Evolutionary conservation across 2,329 filamentous ascomycete genomes (phyloP), one percentile per base, ranked within the genome.

Genomic region (Diaporthe sp.): DNA sequence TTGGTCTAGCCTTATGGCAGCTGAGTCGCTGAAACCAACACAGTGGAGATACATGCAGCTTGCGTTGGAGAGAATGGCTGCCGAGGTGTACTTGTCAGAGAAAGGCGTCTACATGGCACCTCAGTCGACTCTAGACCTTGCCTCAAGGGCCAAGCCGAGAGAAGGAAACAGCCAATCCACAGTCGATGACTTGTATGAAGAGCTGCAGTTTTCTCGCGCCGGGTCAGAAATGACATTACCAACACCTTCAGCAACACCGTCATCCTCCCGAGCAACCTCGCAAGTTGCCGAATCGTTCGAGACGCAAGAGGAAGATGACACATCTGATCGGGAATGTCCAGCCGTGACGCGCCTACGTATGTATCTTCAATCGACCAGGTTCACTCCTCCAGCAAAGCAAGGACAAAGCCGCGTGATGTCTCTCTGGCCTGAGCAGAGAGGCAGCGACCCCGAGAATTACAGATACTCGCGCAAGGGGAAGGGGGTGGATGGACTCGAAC

Each of bases 401-500:
- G 79, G 77, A 10, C 78, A 79, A 53, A 78, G 80, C n/a, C 79
- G 79, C 15, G 70, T 85, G 25, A 73, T 85, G 4, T 79, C 81
- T 1, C 80, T 84, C 57, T 86, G 84, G 84, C 80, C 80, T 25
- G 79, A 80, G n/a, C 75, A 77, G 9, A 80, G 81, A 22, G 82
- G 82, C n/a, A 75, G 71, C 31, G 80, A 85, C 75, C 84, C 84
- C 19, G 73, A 76, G 5, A 70, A 80, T 25, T 85, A 83, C 77
- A 77, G 75, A 4, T 85, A 81, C 79, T 78, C 72, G 61, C 79
- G 76, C 12, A 44, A 37, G 12, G 61, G 61, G 2, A 74, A 73
- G 61, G 62, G 28, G 12, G 34, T 53, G 13, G 73, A 75, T 34
- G 68, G 44, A 22, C 46, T 37, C 22, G 25, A 73, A 10, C 59